These are phyloP conservation scores for Staphylotrichum tortipilum DNA, from an alignment of 495 filamentous ascomycete genomes.

Conservation along the genomic window DNA sequence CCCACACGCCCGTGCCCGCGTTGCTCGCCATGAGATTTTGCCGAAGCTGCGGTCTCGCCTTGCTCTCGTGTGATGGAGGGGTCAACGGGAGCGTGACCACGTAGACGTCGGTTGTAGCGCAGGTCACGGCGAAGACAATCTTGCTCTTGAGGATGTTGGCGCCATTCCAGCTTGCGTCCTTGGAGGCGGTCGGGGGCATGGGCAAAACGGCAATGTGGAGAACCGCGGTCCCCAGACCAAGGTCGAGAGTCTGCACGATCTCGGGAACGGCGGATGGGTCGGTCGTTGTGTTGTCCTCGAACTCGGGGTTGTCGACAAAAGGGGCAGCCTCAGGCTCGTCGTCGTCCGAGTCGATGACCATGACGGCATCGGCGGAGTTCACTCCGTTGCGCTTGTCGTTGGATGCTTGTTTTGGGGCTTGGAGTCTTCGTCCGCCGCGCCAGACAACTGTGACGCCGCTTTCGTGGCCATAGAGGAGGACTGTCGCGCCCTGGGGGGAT, in stretches of 20 bases:
- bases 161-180: conserved; percentile 47
- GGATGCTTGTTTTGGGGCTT: conserved; percentile 27
- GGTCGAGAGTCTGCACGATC: conserved; percentile 59
- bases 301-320: conserved; percentile 40
- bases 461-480: conserved; percentile 76
- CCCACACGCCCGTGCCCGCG: conserved; percentile 50
- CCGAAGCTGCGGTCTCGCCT: conserved; percentile 40
- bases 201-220: conserved; percentile 52
- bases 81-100: conserved; percentile 64
- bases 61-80: conserved; percentile 59
- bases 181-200: conserved; percentile 34
- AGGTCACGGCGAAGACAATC: conserved; percentile 63
- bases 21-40: conserved; percentile 33
- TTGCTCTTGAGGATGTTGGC: conserved; percentile 52
- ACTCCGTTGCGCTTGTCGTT: conserved; percentile 37
- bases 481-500: conserved; percentile 73
- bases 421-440: conserved; percentile 66
- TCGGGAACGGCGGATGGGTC: conserved; percentile 35
- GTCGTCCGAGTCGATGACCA: conserved; percentile 76
- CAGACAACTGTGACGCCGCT: conserved; percentile 70
- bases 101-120: conserved; percentile 58
- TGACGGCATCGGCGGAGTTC: conserved; percentile 48
- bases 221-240: conserved; percentile 55
- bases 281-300: conserved; percentile 37
- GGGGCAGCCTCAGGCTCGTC: conserved; percentile 36